Conservation (phyloP, 768 basidiomycete genomes). For the Rubroboletus satanas region DNA sequence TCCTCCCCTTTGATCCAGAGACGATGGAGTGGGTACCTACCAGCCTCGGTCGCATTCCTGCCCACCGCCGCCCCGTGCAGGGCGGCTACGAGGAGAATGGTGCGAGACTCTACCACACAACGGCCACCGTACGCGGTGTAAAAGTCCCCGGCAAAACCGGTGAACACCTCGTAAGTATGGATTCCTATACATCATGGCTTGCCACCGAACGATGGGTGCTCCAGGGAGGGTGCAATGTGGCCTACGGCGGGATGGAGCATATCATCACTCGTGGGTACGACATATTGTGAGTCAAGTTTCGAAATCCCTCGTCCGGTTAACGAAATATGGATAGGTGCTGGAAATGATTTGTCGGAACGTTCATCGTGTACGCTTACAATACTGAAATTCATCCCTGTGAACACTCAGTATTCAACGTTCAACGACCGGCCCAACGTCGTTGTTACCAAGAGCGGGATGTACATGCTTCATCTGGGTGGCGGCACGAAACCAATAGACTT, state of each 20-base stretch:
- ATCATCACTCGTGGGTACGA: slow-evolving; percentile 38
- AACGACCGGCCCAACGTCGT: no score
- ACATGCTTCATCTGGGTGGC: not conserved
- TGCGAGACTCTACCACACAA: slow-evolving; percentile 62
- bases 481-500: not conserved
- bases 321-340: slow-evolving; percentile 33
- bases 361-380: not conserved
- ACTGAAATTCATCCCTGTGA: not conserved
- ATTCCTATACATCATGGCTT: not conserved
- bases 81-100: slow-evolving; percentile 76
- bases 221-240: slow-evolving; percentile 42
- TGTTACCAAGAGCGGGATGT: not conserved
- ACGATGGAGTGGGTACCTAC: slow-evolving; percentile 76
- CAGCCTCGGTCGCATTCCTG: slow-evolving; percentile 55
- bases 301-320: not conserved
- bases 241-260: slow-evolving; percentile 39
- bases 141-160: slow-evolving; percentile 73
- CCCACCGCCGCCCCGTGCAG: slow-evolving; percentile 56
- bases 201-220: not conserved
- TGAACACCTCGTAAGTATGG: slow-evolving; percentile 55
- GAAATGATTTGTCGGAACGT: slow-evolving; percentile 19
- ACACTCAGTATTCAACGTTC: not conserved
- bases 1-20: slow-evolving; percentile 62
- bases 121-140: slow-evolving; percentile 47
- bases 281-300: slow-evolving; percentile 36